phyloP scores from a whole-genome alignment of 176 grass and related monocot genomes.

The Triticum dicoccoides region DNA sequence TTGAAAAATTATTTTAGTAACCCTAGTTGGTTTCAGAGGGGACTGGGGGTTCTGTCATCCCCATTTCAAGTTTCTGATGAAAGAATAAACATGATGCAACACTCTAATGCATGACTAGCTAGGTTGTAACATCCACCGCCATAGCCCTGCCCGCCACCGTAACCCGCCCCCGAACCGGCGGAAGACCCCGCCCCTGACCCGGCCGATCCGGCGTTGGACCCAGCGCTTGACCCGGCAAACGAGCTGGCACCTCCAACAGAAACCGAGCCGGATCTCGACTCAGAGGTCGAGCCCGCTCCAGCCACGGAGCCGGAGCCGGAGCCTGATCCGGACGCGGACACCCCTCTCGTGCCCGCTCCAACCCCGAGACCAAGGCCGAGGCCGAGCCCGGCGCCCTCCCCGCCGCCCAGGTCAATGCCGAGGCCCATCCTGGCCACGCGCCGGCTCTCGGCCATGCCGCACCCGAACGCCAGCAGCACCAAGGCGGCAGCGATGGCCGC shows the following conservation, averaged over 20 bases:
- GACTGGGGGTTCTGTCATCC: too few species aligned
- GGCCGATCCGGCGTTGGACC: constrained; percentile 22
- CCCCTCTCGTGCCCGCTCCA: constrained; percentile 14
- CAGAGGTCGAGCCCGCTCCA: constrained; percentile 21
- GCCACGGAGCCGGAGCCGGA: constrained; percentile 22
- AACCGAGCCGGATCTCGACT: constrained; percentile 28
- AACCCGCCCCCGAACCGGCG: constrained; percentile 36
- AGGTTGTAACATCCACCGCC: too few species aligned
- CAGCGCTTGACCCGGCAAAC: constrained; percentile 24
- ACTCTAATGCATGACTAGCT: too few species aligned
- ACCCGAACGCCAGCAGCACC: constrained; percentile 8
- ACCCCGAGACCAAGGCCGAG: constrained; percentile 22
- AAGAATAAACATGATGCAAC: too few species aligned
- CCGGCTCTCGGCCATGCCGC: constrained; percentile 19
- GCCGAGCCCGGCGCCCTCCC: constrained; percentile 24
- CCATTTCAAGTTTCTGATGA: too few species aligned
- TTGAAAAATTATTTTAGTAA: too few species aligned
- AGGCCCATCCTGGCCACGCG: constrained; percentile 48
- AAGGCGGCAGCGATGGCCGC: neutral
- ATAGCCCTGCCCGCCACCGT: neutral
- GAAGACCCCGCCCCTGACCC: constrained; percentile 43
- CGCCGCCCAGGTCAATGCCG: constrained; percentile 15
- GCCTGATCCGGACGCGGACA: constrained; percentile 29
- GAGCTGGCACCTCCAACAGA: constrained; percentile 48
- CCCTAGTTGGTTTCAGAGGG: too few species aligned